Evolutionary conservation across 306 rosid species (phyloP).

Genomic region (Quillaja saponaria): DNA sequence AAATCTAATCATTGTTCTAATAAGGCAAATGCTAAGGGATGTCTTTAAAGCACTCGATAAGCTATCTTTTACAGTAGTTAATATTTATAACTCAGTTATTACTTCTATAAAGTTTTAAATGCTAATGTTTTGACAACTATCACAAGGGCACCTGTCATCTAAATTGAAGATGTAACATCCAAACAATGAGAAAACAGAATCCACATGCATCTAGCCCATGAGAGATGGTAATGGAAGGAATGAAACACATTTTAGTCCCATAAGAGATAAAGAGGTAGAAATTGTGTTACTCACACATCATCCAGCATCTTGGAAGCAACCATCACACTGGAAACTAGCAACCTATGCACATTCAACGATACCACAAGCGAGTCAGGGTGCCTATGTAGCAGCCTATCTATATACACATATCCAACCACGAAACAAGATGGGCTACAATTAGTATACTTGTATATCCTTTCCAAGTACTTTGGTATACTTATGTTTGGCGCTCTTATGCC

Average conservation of each 20-base stretch:
- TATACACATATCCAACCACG: slow-evolving; percentile 83
- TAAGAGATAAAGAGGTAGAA: neutral
- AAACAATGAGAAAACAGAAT: too few species aligned
- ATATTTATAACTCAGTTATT: too few species aligned
- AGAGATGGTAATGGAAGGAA: too few species aligned
- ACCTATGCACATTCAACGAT: slow-evolving; percentile 80
- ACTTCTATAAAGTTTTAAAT: too few species aligned
- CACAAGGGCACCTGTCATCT: too few species aligned
- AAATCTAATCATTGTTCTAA: too few species aligned
- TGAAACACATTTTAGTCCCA: neutral
- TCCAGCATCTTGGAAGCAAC: slow-evolving; percentile 95
- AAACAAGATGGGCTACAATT: slow-evolving; percentile 92
- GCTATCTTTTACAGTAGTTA: too few species aligned
- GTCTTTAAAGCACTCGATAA: too few species aligned
- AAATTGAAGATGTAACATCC: too few species aligned
- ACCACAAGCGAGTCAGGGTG: slow-evolving; percentile 79
- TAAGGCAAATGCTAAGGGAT: too few species aligned
- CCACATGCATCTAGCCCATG: too few species aligned
- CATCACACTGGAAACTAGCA: slow-evolving; percentile 76
- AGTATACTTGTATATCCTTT: slow-evolving; percentile 87
- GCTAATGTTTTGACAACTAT: too few species aligned
- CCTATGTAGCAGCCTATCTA: slow-evolving; percentile 73
- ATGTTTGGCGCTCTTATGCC: slow-evolving; percentile 84
- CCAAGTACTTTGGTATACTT: slow-evolving; percentile 84
- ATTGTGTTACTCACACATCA: slow-evolving; percentile 69